A percentile compares a stretch with the other conserved stretches of the same genome.
Evolutionary conservation across 2,329 filamentous ascomycete species (phyloP).

Genomic region (Calonectria hawksworthii): DNA sequence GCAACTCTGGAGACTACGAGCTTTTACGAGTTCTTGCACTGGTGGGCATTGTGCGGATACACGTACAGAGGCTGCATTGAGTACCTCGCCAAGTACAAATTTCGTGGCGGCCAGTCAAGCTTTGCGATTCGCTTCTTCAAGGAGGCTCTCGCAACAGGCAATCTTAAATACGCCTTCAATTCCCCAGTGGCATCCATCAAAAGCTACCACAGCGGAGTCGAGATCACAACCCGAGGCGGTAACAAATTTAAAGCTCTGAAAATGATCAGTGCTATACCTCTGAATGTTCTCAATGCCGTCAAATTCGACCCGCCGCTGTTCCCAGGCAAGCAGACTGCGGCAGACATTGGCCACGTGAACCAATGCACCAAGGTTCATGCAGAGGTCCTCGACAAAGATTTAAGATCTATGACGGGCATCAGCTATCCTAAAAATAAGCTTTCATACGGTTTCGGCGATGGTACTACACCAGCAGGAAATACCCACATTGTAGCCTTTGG

Average conservation of each 20-base stretch:
- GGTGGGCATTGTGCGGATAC: slow-evolving; percentile 61
- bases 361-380: slow-evolving; percentile 62
- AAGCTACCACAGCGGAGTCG: slow-evolving; percentile 46
- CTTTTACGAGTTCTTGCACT: slow-evolving; percentile 63
- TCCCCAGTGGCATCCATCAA: slow-evolving; percentile 52
- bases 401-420: slow-evolving; percentile 59
- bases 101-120: slow-evolving; percentile 58
- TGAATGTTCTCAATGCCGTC: slow-evolving; percentile 59
- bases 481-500: slow-evolving; percentile 64
- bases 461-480: slow-evolving; percentile 59
- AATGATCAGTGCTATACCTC: slow-evolving; percentile 58
- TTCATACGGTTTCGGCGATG: slow-evolving; percentile 60
- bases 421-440: slow-evolving; percentile 59
- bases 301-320: slow-evolving; percentile 56
- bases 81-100: slow-evolving; percentile 58
- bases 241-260: slow-evolving; percentile 45
- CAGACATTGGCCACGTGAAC: slow-evolving; percentile 58
- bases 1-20: slow-evolving; percentile 57
- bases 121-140: slow-evolving; percentile 61
- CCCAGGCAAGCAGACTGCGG: slow-evolving; percentile 52
- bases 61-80: slow-evolving; percentile 56
- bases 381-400: slow-evolving; percentile 55
- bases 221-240: slow-evolving; percentile 51
- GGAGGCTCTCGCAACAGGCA: slow-evolving; percentile 56
- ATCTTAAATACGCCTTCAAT: slow-evolving; percentile 58